Percentiles rank a stretch among this genome's conserved stretches.
Evolutionary conservation across 2,329 filamentous ascomycete genomes (phyloP).

Genomic region (Phyllosticta citribraziliensis): DNA sequence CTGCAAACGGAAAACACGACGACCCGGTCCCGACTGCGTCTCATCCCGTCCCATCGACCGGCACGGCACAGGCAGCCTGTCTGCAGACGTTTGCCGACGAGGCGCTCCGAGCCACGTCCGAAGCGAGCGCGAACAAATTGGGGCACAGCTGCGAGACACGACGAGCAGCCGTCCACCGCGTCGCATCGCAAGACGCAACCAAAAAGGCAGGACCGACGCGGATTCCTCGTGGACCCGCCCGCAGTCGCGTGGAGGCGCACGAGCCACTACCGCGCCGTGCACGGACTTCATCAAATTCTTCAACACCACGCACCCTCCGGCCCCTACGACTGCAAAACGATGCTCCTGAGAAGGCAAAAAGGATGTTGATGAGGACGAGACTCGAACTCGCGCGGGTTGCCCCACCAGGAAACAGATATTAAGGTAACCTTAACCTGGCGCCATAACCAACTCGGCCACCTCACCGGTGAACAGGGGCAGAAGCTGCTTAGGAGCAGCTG

Average conservation of each 20-base stretch:
- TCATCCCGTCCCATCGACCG: too few relatives aligned
- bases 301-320: background rate
- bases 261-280: background rate
- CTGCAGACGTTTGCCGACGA: too few relatives aligned
- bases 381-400: slow-evolving; percentile 10
- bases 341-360: background rate
- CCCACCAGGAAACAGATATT: slow-evolving; percentile 2
- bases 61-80: too few relatives aligned
- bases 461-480: too few relatives aligned
- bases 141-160: too few relatives aligned
- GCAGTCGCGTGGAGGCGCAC: background rate
- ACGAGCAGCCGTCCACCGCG: too few relatives aligned
- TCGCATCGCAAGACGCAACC: background rate
- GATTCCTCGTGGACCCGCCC: background rate
- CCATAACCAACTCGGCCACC: slow-evolving; percentile 1
- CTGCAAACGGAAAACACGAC: too few relatives aligned
- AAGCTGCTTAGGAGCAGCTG: background rate
- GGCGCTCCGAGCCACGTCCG: too few relatives aligned
- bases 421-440: slow-evolving; percentile 9
- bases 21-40: too few relatives aligned
- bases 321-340: background rate
- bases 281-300: background rate
- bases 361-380: slow-evolving; percentile 9
- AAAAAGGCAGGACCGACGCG: background rate
- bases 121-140: too few relatives aligned